Evolutionary conservation across 306 rosid genomes (phyloP).

Genomic region (cucumber (Cucumis sativus)): Cucumber_9930_V3 NC_026657.2:8954001-8954500

Average conservation of each 20-base stretch:
- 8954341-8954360: neutral
- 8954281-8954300: neutral
- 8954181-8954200: neutral
- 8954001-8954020: constrained; percentile 88
- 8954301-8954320: neutral
- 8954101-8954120: neutral
- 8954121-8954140: neutral
- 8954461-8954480: constrained; percentile 4
- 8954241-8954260: neutral
- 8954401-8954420: constrained; percentile 99
- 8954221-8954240: neutral
- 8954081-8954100: neutral
- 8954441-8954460: constrained; percentile 85
- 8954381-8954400: constrained; percentile 21
- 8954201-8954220: neutral
- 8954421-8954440: constrained; percentile 97
- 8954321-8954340: neutral
- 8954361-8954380: neutral
- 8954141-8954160: neutral
- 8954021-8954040: constrained; percentile 94
- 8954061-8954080: neutral
- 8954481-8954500: neutral
- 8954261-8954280: neutral
- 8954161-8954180: neutral
- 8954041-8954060: constrained; percentile 19